Base-by-base conservation (phyloP, 169 alveolate genomes). In the Cryptosporidium meleagridis region DNA sequence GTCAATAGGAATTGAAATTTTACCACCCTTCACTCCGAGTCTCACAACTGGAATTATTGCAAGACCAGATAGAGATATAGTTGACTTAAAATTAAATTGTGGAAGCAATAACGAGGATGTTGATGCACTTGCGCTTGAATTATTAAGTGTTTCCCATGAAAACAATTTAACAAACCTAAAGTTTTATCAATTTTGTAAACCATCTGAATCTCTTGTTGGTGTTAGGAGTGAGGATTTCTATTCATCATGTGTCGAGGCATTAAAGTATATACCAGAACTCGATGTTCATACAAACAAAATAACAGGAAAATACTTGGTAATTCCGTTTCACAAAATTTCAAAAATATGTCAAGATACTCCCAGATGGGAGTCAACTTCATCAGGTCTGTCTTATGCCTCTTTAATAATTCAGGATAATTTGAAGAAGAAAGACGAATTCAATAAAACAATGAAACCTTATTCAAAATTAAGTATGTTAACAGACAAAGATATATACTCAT, bases 361-460 rank as follows among this genome's bases (percentile, higher is more conserved):
- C 14, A 59, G 89, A 26, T 80, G 89, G 89, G 89, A 80, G 21
- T 35, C 65, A 44, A 65, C 75, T 41, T 80, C 89, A 23, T 23
- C 75, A 8, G 89, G 89, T 6, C n/a, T 80, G 0, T 80, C 89
- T 8, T 80, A 80, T 41, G 89, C 89, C 44, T 59, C 89, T 16
- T 18, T 80, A 35, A 23, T 80, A 37, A 44, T 80, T 18, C 62
- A 73, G 35, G 86, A 73, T 39, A 73, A 44, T n/a, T 35, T 35
- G 55, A 73, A 21, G 51, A 73, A 73, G 53, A 23, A 33, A 31
- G 70, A 73, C 14, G 45, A 26, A 14, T 23, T 33, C 2, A 70
- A 70, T 35, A 41, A 14, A 12, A 26, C n/a, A 18, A 6, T 41
- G 44, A 80, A 80, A 33, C 70, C 75, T 14, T 44, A 41, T 45